phyloP scores from a whole-genome alignment of 345 rosid genomes.

The Barbarea vulgaris region DNA sequence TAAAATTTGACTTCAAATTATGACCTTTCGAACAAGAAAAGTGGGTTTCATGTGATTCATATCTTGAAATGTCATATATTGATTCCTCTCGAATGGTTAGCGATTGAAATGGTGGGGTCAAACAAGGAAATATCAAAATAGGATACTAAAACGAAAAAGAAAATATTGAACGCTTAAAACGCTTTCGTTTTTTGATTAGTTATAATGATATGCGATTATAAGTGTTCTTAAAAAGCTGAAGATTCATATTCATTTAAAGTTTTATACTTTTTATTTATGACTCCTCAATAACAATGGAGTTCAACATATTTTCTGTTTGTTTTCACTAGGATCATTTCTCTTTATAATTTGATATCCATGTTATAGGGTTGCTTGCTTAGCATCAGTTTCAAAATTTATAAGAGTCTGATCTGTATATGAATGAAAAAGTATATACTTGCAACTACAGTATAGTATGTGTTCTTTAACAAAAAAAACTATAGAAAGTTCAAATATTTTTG shows the following conservation, averaged over 20 bases:
- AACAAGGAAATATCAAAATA: background rate
- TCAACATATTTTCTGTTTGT: background rate
- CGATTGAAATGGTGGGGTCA: background rate
- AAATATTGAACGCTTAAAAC: background rate
- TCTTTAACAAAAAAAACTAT: no score
- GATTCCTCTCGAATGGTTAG: no score
- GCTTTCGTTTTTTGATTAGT: background rate
- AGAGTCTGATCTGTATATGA: background rate
- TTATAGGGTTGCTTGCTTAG: background rate
- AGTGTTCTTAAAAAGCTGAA: background rate
- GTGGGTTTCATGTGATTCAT: constrained; percentile 4
- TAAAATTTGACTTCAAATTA: constrained; percentile 33
- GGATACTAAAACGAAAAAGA: background rate
- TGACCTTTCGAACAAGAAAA: background rate
- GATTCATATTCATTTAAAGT: background rate
- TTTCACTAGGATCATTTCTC: background rate
- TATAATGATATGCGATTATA: background rate
- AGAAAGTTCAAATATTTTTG: no score
- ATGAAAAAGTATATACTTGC: background rate
- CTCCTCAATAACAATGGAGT: background rate
- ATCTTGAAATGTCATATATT: no score
- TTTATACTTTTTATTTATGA: background rate
- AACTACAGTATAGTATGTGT: background rate
- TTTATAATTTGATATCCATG: background rate
- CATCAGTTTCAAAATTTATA: background rate